Percentiles rank a stretch among this genome's conserved stretches.
These are phyloP conservation scores for Argentina anserina DNA, from an alignment of 306 rosid species.

Conservation along the genomic window DNA sequence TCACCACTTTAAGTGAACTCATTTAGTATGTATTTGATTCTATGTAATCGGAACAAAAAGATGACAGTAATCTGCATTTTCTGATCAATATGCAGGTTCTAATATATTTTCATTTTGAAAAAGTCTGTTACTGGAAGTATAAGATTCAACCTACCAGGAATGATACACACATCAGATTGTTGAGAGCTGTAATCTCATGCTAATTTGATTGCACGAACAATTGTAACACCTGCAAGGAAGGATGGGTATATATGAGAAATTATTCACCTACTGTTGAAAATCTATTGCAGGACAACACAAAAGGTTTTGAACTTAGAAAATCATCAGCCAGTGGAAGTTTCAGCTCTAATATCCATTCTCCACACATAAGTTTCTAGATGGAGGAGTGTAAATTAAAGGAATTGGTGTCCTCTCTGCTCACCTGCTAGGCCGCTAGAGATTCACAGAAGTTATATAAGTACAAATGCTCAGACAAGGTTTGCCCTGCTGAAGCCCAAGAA, in stretches of 20 bases:
- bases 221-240: not conserved
- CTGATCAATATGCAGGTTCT: not conserved
- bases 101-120: not conserved
- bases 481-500: not conserved
- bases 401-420: not conserved
- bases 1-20: not conserved
- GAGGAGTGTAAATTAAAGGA: not conserved
- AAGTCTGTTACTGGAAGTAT: not conserved
- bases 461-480: not conserved
- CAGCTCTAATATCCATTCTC: not conserved
- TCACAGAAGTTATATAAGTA: not conserved
- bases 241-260: not conserved
- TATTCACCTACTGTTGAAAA: not conserved
- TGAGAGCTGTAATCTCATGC: not conserved
- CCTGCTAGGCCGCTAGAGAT: no score
- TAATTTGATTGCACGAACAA: not conserved
- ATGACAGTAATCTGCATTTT: not conserved
- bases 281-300: not conserved
- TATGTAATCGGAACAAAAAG: not conserved
- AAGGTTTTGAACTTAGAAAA: not conserved
- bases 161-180: not conserved
- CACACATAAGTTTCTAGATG: not conserved
- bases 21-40: not conserved
- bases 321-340: not conserved
- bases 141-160: not conserved